A percentile compares a stretch with the other conserved stretches of the same genome.
These are phyloP conservation scores for Chlorella vulgaris DNA, from an alignment of 139 green algal species.

Conservation along the genomic window DNA sequence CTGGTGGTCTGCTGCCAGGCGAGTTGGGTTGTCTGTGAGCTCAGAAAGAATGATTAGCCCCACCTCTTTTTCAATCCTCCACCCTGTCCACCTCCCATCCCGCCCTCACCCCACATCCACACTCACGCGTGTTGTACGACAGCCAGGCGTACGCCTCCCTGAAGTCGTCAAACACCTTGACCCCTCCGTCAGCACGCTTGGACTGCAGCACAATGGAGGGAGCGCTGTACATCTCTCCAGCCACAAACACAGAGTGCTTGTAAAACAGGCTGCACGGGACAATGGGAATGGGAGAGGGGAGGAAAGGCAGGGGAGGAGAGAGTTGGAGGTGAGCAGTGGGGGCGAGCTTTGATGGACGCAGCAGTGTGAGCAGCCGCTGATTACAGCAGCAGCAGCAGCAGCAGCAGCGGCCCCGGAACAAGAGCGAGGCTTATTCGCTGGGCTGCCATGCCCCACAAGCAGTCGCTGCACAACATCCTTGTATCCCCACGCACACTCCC, in stretches of 20 bases:
- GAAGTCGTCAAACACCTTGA: conserved; percentile 90
- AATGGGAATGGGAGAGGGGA: not conserved
- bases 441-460: too few relatives aligned
- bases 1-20: too few relatives aligned
- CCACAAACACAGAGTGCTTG: conserved; percentile 83
- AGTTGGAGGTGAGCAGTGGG: too few relatives aligned
- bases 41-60: too few relatives aligned
- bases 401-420: too few relatives aligned
- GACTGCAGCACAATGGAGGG: conserved; percentile 94
- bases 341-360: not conserved
- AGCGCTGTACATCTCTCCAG: conserved; percentile 91
- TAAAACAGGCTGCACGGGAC: conserved; percentile 55
- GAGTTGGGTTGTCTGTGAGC: too few relatives aligned
- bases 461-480: not conserved
- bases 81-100: too few relatives aligned
- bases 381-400: too few relatives aligned
- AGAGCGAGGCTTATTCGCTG: too few relatives aligned
- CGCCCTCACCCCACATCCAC: not conserved
- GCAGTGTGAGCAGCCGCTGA: not conserved
- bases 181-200: conserved; percentile 20
- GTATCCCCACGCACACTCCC: too few relatives aligned
- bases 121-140: conserved; percentile 76
- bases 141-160: conserved; percentile 87
- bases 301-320: not conserved
- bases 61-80: too few relatives aligned